A percentile compares a stretch with the other conserved stretches of the same genome.
Conservation (phyloP, 768 basidiomycete genomes). For the Tylopilus felleus region DNA sequence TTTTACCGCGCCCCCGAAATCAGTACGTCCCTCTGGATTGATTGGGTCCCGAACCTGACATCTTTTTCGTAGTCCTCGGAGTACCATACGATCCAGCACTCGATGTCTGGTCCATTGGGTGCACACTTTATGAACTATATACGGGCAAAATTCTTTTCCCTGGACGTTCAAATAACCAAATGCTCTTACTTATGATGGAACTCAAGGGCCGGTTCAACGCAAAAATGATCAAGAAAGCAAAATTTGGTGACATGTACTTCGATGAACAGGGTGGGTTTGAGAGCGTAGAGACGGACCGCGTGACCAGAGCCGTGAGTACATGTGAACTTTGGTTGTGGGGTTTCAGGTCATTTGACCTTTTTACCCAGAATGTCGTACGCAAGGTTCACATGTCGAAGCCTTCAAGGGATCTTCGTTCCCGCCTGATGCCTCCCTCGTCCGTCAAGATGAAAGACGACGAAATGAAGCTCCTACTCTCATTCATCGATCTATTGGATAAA, state of each 20-base stretch:
- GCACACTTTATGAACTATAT: slow-evolving; percentile 94
- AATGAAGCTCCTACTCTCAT: slow-evolving; percentile 68
- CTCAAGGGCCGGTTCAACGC: slow-evolving; percentile 90
- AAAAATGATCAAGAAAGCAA: slow-evolving; percentile 92
- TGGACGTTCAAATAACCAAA: slow-evolving; percentile 95
- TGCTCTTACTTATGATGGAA: slow-evolving; percentile 98
- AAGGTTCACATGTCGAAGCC: slow-evolving; percentile 85
- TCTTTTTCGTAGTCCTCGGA: slow-evolving; percentile 69
- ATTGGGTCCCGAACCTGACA: slow-evolving; percentile 13
- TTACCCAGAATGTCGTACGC: slow-evolving; percentile 68
- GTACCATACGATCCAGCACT: slow-evolving; percentile 91
- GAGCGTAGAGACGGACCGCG: slow-evolving; percentile 78
- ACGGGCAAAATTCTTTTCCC: slow-evolving; percentile 98
- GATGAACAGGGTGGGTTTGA: slow-evolving; percentile 89
- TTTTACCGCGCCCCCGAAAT: slow-evolving; percentile 99
- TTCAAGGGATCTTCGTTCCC: slow-evolving; percentile 70
- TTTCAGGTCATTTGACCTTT: slow-evolving; percentile 19
- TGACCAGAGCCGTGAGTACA: slow-evolving; percentile 74
- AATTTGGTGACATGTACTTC: slow-evolving; percentile 90
- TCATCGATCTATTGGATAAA: slow-evolving; percentile 90
- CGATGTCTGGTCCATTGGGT: slow-evolving; percentile 96
- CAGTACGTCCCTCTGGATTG: slow-evolving; percentile 53
- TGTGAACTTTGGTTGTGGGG: slow-evolving; percentile 1
- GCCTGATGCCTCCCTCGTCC: slow-evolving; percentile 76
- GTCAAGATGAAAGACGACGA: slow-evolving; percentile 89